Evolutionary conservation across 148 eudicot species (phyloP).

Genomic region (Fallopia convolvulus): DNA sequence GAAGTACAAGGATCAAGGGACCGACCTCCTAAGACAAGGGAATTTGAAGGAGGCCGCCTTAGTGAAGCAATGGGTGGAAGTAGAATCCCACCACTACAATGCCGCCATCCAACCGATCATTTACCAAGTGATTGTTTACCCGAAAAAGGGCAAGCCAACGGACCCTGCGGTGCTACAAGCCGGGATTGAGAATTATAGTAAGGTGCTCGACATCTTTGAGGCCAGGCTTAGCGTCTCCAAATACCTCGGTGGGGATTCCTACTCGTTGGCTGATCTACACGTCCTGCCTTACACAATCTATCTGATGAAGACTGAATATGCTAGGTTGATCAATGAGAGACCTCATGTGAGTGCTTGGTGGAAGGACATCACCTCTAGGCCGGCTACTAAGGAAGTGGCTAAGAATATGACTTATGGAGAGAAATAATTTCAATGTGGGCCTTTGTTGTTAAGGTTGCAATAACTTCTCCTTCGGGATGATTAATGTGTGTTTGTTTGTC

Average conservation of each 20-base stretch:
- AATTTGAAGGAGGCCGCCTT: constrained; percentile 23
- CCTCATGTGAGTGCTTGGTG: constrained; percentile 41
- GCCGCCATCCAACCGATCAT: constrained; percentile 26
- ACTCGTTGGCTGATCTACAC: constrained; percentile 32
- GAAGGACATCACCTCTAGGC: constrained; percentile 34
- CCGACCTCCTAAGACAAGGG: constrained; percentile 18
- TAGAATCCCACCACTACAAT: constrained; percentile 29
- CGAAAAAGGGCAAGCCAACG: constrained; percentile 18
- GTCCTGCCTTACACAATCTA: constrained; percentile 24
- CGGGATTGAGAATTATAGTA: constrained; percentile 20
- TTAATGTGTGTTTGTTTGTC: too few species aligned
- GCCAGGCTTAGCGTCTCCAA: constrained; percentile 21
- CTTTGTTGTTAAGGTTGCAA: neutral
- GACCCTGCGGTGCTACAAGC: constrained; percentile 25
- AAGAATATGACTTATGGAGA: constrained; percentile 16
- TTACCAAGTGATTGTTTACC: constrained; percentile 19
- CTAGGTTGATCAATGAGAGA: constrained; percentile 20
- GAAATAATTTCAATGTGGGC: neutral
- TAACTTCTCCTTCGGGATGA: too few species aligned
- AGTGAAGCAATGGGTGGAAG: constrained; percentile 39
- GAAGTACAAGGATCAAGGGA: constrained; percentile 25
- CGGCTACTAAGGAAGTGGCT: constrained; percentile 18
- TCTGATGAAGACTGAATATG: constrained; percentile 26
- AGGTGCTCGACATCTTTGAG: constrained; percentile 31
- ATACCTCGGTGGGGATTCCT: constrained; percentile 34